Conservation (phyloP, 2,329 filamentous ascomycete species). For the Penicillium occitanis region DNA sequence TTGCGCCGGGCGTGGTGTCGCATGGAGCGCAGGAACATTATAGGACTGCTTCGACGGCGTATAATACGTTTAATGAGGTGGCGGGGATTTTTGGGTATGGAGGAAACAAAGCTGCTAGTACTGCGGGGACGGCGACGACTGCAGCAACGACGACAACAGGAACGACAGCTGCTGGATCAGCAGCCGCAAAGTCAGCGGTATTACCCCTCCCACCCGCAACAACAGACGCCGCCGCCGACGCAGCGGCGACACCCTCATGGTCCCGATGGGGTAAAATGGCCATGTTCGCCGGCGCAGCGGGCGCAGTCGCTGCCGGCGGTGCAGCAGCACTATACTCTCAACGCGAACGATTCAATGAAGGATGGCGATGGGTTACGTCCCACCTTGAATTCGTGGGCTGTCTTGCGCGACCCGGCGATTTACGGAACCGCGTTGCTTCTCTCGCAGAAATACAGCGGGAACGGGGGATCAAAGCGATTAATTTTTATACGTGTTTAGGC, state of each 20-base stretch:
- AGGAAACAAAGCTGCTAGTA: conserved; percentile 34
- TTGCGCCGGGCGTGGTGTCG: conserved; percentile 52
- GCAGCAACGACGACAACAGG: conserved; percentile 24
- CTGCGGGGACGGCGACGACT: conserved; percentile 19
- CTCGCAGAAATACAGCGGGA: conserved; percentile 65
- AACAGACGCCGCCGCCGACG: conserved; percentile 42
- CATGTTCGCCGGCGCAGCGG: conserved; percentile 77
- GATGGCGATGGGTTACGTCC: conserved; percentile 78
- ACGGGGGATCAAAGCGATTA: conserved; percentile 73
- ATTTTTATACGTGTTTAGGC: conserved; percentile 84
- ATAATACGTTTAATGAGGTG: conserved; percentile 66
- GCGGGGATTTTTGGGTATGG: conserved; percentile 66
- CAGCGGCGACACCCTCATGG: conserved; percentile 59
- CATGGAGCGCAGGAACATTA: conserved; percentile 78
- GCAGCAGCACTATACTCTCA: conserved; percentile 84
- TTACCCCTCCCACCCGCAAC: conserved; percentile 35
- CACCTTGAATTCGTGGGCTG: conserved; percentile 94
- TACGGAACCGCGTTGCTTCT: conserved; percentile 69
- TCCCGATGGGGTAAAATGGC: conserved; percentile 81
- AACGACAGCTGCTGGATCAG: conserved; percentile 16
- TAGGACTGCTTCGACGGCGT: conserved; percentile 68
- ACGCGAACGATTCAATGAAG: conserved; percentile 72
- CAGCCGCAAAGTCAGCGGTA: conserved; percentile 27
- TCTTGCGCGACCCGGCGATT: conserved; percentile 77
- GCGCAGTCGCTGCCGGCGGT: conserved; percentile 76